Conservation (phyloP, 2,329 filamentous ascomycete species). For the Fusarium sp. region DNA sequence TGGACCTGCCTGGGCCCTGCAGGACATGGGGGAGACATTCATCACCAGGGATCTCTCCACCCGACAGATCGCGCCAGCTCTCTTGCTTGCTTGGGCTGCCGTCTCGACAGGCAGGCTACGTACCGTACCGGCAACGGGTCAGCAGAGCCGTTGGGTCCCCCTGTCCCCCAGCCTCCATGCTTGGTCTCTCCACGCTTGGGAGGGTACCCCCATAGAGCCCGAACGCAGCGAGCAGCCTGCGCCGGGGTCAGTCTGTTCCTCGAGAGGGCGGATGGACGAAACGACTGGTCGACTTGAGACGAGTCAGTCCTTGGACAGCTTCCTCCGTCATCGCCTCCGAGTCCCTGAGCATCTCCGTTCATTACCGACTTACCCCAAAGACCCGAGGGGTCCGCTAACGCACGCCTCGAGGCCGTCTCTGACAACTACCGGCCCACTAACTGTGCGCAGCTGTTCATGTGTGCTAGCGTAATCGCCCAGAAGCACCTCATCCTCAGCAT, state of each 20-base stretch:
- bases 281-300: not conserved
- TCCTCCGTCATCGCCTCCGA: not conserved
- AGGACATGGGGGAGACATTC: slow-evolving; percentile 30
- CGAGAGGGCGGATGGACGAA: not conserved
- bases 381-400: slow-evolving; percentile 13
- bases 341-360: slow-evolving; percentile 6
- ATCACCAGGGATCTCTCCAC: slow-evolving; percentile 41
- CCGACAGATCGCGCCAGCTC: slow-evolving; percentile 42
- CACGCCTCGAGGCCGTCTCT: slow-evolving; percentile 8
- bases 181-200: not conserved
- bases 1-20: slow-evolving; percentile 31
- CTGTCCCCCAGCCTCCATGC: slow-evolving; percentile 21
- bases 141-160: slow-evolving; percentile 10
- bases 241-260: not conserved
- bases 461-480: slow-evolving; percentile 21
- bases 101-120: slow-evolving; percentile 21
- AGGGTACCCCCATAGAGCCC: not conserved
- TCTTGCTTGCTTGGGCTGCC: slow-evolving; percentile 23
- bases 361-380: slow-evolving; percentile 11
- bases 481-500: slow-evolving; percentile 25
- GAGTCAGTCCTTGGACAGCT: not conserved
- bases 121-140: not conserved
- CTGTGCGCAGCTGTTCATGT: slow-evolving; percentile 15
- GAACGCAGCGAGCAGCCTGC: not conserved
- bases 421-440: slow-evolving; percentile 30